Conservation (phyloP, 2,329 filamentous ascomycete genomes). For the Alternaria novae-zelandiae region DNA sequence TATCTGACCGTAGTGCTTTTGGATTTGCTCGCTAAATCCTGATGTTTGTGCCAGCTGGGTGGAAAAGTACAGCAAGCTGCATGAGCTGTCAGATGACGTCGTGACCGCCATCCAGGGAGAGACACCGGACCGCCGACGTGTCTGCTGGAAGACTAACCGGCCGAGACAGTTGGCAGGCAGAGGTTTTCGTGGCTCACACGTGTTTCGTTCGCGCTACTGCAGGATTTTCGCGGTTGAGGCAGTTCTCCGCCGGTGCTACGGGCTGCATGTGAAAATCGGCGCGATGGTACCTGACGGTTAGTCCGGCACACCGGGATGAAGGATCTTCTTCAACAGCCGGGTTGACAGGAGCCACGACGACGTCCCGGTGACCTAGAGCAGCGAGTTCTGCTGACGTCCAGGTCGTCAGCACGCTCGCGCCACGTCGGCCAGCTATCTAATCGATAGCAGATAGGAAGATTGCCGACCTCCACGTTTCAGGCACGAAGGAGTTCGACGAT, state of each 20-base stretch:
- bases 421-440: slow-evolving; percentile 27
- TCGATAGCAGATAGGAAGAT: slow-evolving; percentile 21
- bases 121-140: slow-evolving; percentile 3
- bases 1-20: background rate
- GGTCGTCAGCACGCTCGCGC: slow-evolving; percentile 4
- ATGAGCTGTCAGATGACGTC: background rate
- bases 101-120: background rate
- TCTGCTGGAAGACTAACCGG: background rate
- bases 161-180: slow-evolving; percentile 1
- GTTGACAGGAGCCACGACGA: background rate
- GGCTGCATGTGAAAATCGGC: background rate
- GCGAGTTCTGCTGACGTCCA: background rate
- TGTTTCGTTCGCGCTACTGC: slow-evolving; percentile 2
- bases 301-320: background rate
- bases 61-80: background rate
- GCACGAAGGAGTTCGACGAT: background rate
- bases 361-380: background rate
- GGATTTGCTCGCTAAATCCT: background rate
- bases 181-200: slow-evolving; percentile 2
- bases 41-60: background rate
- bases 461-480: slow-evolving; percentile 20
- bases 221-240: slow-evolving; percentile 5
- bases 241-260: background rate
- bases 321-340: slow-evolving; percentile 1
- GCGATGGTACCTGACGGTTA: slow-evolving; percentile 3